These are phyloP conservation scores for Colletotrichum theobromicola DNA, from an alignment of 2,329 filamentous ascomycete species.

Conservation along the genomic window DNA sequence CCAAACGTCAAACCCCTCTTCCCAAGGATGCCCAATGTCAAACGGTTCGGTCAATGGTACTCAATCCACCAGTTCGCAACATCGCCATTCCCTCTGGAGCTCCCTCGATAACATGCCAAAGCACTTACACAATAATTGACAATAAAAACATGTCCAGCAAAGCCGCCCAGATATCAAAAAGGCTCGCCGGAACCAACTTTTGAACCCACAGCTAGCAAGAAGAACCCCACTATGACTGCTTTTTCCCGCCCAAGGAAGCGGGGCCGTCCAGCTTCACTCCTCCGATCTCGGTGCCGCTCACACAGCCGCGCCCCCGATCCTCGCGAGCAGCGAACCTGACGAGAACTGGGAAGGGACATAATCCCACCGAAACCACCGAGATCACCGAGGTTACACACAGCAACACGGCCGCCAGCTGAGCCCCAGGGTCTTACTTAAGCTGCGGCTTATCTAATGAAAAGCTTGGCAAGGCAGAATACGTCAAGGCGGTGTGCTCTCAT, in stretches of 20 bases:
- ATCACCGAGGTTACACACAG: not conserved
- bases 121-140: not conserved
- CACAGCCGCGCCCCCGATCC: slow-evolving; percentile 1
- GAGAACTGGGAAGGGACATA: not conserved
- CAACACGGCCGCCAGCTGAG: not conserved
- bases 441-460: not conserved
- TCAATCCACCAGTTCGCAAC: not conserved
- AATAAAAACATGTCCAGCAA: not conserved
- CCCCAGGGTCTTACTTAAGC: not conserved
- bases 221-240: not conserved
- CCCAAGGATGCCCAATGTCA: not conserved
- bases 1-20: not conserved
- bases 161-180: not conserved
- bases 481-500: not conserved
- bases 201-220: not conserved
- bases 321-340: not conserved
- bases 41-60: not conserved
- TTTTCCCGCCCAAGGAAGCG: not conserved
- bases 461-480: not conserved
- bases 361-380: not conserved
- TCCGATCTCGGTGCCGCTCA: slow-evolving; percentile 13
- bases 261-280: not conserved
- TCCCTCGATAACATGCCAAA: not conserved
- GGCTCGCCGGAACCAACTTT: not conserved
- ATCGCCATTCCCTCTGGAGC: not conserved